These are phyloP conservation scores for Tieghemiomyces parasiticus DNA, from an alignment of 192 early-diverging fungal genomes.

Conservation along the genomic window DNA sequence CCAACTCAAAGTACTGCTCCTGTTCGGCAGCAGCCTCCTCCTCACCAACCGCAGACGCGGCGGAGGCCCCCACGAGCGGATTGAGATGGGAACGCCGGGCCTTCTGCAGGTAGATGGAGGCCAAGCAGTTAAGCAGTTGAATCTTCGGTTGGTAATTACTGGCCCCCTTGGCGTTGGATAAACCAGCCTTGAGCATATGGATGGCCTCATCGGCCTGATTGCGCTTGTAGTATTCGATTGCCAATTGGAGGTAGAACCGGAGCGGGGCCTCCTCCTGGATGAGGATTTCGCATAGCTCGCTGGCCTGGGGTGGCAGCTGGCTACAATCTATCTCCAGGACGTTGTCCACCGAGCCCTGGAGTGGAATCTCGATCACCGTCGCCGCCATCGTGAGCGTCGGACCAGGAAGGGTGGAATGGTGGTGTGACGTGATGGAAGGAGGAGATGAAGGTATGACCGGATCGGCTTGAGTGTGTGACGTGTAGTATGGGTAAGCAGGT, in stretches of 20 bases:
- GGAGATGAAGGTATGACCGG: too few relatives aligned
- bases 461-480: too few relatives aligned
- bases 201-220: slow-evolving; percentile 40
- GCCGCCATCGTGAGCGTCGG: slow-evolving; percentile 1
- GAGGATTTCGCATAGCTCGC: slow-evolving; percentile 53
- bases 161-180: slow-evolving; percentile 24
- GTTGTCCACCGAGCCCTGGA: slow-evolving; percentile 44
- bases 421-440: too few relatives aligned
- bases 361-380: slow-evolving; percentile 38
- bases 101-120: slow-evolving; percentile 58
- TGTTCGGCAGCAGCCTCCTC: slow-evolving; percentile 15
- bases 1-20: slow-evolving; percentile 43
- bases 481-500: too few relatives aligned
- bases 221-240: slow-evolving; percentile 63
- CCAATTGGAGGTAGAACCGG: slow-evolving; percentile 51
- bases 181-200: slow-evolving; percentile 34
- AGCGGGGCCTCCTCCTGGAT: slow-evolving; percentile 44
- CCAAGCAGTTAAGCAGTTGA: slow-evolving; percentile 56
- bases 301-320: slow-evolving; percentile 36
- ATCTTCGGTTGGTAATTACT: slow-evolving; percentile 34
- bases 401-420: too few relatives aligned
- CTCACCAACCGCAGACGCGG: slow-evolving; percentile 4
- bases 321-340: slow-evolving; percentile 54
- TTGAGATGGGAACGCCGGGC: slow-evolving; percentile 23
- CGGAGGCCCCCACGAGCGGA: not conserved